Conservation (phyloP, 305 asterid species). For the Ajuga reptans region DNA sequence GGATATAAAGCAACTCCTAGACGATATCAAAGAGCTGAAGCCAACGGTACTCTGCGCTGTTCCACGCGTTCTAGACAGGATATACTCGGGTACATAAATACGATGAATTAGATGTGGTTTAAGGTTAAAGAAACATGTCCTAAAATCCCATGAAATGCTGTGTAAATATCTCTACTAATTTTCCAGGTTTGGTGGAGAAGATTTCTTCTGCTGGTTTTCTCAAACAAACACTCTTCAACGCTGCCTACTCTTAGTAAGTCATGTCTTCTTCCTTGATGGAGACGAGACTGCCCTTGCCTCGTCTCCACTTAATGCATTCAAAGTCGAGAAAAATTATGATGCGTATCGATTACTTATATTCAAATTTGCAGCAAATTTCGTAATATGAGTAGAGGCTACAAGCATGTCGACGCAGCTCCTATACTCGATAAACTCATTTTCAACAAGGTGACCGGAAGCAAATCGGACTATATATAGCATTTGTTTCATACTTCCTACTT, state of each 20-base stretch:
- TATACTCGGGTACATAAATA: constrained; percentile 50
- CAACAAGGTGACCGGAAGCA: constrained; percentile 44
- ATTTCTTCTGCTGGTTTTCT: constrained; percentile 54
- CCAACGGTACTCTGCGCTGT: constrained; percentile 63
- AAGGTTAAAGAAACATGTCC: not conserved
- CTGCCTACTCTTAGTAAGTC: constrained; percentile 70
- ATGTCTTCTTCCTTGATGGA: not conserved
- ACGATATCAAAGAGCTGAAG: constrained; percentile 71
- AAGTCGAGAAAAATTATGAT: not conserved
- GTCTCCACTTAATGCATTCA: not conserved
- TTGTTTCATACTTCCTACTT: not conserved
- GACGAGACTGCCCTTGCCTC: too few species aligned
- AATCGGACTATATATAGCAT: not conserved
- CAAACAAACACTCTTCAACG: constrained; percentile 46
- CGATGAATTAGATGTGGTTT: not conserved
- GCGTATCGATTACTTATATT: not conserved
- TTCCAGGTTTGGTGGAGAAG: constrained; percentile 61
- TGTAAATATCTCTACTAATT: not conserved
- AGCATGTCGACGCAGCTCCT: constrained; percentile 76
- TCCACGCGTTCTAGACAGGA: constrained; percentile 80
- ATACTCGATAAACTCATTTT: constrained; percentile 55
- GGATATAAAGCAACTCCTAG: constrained; percentile 57
- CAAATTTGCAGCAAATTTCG: constrained; percentile 53
- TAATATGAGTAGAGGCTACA: constrained; percentile 61
- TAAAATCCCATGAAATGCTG: not conserved